Evolutionary conservation across 768 basidiomycete species (phyloP).

Genomic region (Leucocoprinus birnbaumii): DNA sequence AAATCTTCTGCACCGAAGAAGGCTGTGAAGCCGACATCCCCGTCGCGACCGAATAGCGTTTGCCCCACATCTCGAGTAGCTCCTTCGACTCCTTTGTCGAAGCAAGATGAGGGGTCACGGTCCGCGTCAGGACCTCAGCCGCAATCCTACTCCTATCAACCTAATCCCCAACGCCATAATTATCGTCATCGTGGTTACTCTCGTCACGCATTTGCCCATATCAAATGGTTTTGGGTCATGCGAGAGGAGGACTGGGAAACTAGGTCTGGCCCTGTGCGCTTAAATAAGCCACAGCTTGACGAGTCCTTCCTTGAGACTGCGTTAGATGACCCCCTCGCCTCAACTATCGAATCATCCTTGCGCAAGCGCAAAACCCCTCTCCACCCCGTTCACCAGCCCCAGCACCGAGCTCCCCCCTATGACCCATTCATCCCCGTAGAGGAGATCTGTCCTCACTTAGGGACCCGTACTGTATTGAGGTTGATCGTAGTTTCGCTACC

Average conservation of each 20-base stretch:
- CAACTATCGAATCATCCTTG: neutral
- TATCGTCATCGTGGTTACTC: slow-evolving; percentile 64
- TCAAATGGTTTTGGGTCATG: slow-evolving; percentile 61
- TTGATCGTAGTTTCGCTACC: slow-evolving; percentile 57
- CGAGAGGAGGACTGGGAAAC: slow-evolving; percentile 51
- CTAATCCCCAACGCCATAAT: slow-evolving; percentile 31
- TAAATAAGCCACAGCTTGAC: slow-evolving; percentile 7
- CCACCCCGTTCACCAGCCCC: slow-evolving; percentile 2
- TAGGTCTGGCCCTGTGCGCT: slow-evolving; percentile 11
- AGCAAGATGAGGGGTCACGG: neutral
- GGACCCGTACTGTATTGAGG: slow-evolving; percentile 52
- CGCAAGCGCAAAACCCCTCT: slow-evolving; percentile 1
- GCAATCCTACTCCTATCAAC: neutral
- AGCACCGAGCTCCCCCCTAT: slow-evolving; percentile 27
- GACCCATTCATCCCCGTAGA: slow-evolving; percentile 53
- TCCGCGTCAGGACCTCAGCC: slow-evolving; percentile 36
- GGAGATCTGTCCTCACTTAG: slow-evolving; percentile 60
- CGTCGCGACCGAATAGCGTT: neutral
- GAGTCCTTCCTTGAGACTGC: slow-evolving; percentile 8
- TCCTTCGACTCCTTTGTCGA: slow-evolving; percentile 10
- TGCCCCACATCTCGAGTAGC: neutral
- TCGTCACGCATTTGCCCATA: slow-evolving; percentile 52
- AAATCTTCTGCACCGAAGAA: slow-evolving; percentile 2
- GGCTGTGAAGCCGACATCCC: neutral
- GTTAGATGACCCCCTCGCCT: slow-evolving; percentile 6